These are phyloP conservation scores for Botrytis fabae DNA, from an alignment of 2,329 filamentous ascomycete genomes.

Conservation along the genomic window DNA sequence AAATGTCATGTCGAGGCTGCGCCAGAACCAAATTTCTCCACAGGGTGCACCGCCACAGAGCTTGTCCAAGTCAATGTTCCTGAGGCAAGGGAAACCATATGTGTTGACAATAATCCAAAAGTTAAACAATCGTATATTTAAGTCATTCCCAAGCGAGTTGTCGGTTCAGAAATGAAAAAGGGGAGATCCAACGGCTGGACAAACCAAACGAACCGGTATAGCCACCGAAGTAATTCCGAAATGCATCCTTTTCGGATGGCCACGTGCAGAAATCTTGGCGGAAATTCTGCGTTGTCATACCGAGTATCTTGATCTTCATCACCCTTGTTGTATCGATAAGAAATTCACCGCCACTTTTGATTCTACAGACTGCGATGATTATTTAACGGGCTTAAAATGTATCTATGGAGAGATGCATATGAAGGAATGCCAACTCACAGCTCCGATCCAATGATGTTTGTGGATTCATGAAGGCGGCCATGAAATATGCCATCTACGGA, in stretches of 20 bases:
- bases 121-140: not conserved
- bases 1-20: not conserved
- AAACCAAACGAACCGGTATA: not conserved
- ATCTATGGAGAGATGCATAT: conserved; percentile 5
- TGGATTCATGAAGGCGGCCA: not conserved
- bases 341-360: conserved; percentile 19
- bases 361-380: not conserved
- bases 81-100: not conserved
- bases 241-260: not conserved
- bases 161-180: not conserved
- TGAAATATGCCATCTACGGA: not conserved
- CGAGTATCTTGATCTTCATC: not conserved
- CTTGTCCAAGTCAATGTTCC: not conserved
- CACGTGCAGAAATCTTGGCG: conserved; percentile 11
- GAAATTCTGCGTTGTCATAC: conserved; percentile 16
- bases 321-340: conserved; percentile 9
- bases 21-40: not conserved
- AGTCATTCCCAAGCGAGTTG: not conserved
- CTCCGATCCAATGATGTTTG: conserved; percentile 9
- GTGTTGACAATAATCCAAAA: not conserved
- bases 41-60: not conserved
- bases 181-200: not conserved
- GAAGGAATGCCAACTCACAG: not conserved
- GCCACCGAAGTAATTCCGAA: not conserved
- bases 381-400: not conserved